Evolutionary conservation across 768 basidiomycete species (phyloP).

Genomic region (Porpolomopsis calyptriformis): DNA sequence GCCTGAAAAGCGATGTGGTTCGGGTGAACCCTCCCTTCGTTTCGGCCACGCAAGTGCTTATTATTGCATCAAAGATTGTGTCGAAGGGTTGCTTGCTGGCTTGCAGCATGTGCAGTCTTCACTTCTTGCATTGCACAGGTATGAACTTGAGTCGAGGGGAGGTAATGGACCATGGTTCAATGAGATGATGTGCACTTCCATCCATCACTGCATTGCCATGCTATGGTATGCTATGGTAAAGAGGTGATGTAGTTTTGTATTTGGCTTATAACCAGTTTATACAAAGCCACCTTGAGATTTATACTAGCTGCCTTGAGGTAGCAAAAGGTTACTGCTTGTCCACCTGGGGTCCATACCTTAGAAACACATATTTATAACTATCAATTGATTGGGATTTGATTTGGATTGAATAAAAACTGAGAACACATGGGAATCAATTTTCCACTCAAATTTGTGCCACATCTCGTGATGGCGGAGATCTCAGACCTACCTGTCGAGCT

Average conservation of each 20-base stretch:
- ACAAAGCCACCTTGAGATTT: neutral
- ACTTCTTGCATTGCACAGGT: neutral
- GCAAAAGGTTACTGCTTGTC: too few relatives aligned
- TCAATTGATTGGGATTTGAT: too few relatives aligned
- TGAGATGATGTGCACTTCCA: neutral
- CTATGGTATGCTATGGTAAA: neutral
- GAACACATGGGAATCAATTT: too few relatives aligned
- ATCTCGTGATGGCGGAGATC: too few relatives aligned
- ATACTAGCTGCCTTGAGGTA: too few relatives aligned
- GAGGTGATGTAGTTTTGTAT: too few relatives aligned
- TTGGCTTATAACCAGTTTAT: neutral
- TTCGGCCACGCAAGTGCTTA: neutral
- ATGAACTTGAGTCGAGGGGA: neutral
- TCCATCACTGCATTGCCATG: neutral
- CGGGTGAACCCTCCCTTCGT: neutral
- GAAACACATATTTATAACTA: neutral
- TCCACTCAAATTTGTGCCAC: too few relatives aligned
- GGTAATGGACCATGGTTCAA: neutral
- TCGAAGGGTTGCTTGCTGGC: neutral
- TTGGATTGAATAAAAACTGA: too few relatives aligned
- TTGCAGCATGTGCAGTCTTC: neutral
- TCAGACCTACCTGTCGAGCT: too few relatives aligned
- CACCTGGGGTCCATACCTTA: neutral
- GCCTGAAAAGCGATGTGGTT: neutral
- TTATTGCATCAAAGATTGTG: neutral